Evolutionary conservation across 345 rosid genomes (phyloP).

Genomic region (Ricinus communis): DNA sequence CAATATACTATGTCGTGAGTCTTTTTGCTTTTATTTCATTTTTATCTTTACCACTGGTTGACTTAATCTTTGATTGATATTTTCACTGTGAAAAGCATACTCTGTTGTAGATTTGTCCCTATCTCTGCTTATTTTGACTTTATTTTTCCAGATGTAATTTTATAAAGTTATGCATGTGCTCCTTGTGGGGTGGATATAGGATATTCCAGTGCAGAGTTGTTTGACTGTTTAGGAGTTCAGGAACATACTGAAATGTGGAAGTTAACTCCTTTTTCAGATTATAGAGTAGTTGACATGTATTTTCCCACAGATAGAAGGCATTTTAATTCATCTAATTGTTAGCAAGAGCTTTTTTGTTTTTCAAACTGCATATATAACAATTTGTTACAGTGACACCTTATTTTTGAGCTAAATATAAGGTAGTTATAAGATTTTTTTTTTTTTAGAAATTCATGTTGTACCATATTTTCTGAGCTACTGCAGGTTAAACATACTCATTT

Average conservation of each 20-base stretch:
- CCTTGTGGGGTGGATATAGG: not conserved
- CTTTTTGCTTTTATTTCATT: not conserved
- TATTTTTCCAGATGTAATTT: not conserved
- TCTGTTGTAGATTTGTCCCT: not conserved
- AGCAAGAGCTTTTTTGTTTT: too few species aligned
- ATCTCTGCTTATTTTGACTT: not conserved
- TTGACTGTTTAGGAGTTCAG: not conserved
- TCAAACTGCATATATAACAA: too few species aligned
- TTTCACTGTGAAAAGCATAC: not conserved
- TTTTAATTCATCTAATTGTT: not conserved
- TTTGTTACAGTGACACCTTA: too few species aligned
- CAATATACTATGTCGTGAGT: slow-evolving; percentile 87
- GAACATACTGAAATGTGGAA: not conserved
- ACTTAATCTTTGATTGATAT: not conserved
- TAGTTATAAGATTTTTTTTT: not conserved
- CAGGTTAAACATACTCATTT: not conserved
- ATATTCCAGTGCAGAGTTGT: not conserved
- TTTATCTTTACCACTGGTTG: not conserved
- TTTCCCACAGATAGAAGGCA: not conserved
- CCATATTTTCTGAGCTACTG: too few species aligned
- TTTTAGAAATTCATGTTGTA: not conserved
- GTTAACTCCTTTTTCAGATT: not conserved
- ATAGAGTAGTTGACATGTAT: not conserved
- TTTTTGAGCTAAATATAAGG: too few species aligned
- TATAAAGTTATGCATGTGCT: not conserved